phyloP scores from a whole-genome alignment of 2,329 filamentous ascomycete species.

The Stachybotrys echinatus region DNA sequence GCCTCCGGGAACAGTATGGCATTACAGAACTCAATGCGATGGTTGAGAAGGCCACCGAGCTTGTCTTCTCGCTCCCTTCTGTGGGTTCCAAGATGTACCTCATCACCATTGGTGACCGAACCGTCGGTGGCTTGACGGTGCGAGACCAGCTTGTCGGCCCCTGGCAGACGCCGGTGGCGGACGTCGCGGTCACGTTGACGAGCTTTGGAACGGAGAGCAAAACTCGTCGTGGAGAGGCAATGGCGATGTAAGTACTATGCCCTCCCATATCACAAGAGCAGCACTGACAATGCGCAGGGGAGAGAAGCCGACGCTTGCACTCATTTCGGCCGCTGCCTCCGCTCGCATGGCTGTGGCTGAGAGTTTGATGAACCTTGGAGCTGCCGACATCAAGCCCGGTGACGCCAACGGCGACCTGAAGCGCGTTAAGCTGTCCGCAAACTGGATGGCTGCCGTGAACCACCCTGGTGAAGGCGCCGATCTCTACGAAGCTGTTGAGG shows the following conservation, averaged over 20 bases:
- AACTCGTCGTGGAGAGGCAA: conserved; percentile 82
- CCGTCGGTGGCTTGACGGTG: conserved; percentile 81
- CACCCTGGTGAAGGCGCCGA: conserved; percentile 89
- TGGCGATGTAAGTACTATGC: too few species aligned
- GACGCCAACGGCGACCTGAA: conserved; percentile 55
- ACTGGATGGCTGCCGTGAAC: conserved; percentile 98
- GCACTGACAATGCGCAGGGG: conserved; percentile 37
- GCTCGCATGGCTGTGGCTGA: conserved; percentile 96
- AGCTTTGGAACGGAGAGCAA: conserved; percentile 63
- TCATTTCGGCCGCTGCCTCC: conserved; percentile 85
- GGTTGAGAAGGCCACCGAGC: conserved; percentile 63
- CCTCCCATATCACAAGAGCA: not conserved
- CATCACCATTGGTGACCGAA: conserved; percentile 92
- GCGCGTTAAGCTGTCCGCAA: conserved; percentile 84
- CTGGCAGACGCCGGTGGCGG: conserved; percentile 91
- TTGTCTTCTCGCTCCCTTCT: conserved; percentile 78
- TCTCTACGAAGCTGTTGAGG: conserved; percentile 88
- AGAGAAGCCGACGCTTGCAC: conserved; percentile 80
- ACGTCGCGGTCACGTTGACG: conserved; percentile 88
- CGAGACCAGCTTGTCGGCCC: conserved; percentile 95
- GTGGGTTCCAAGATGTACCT: conserved; percentile 97
- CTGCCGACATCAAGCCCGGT: conserved; percentile 53
- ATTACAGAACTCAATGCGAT: conserved; percentile 48
- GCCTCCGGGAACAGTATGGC: conserved; percentile 61
- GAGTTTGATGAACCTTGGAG: conserved; percentile 87